Evolutionary conservation across 495 filamentous ascomycete species (phyloP).

Genomic region (Penicillium samsonianum): DNA sequence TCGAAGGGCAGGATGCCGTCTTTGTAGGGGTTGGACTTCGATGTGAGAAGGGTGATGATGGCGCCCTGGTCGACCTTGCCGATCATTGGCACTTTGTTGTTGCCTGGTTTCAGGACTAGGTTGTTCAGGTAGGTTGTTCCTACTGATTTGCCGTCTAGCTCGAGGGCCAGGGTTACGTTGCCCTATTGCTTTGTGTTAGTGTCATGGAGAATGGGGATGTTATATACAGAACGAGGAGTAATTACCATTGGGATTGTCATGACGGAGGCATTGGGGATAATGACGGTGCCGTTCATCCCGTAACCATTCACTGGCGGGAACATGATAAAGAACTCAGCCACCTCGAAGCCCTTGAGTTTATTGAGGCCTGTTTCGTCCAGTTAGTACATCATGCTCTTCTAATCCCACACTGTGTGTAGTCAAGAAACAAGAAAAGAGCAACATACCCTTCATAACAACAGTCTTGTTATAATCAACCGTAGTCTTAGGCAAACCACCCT

Average conservation of each 20-base stretch:
- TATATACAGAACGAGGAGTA: background rate
- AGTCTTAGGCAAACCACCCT: constrained; percentile 49
- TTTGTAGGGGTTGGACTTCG: constrained; percentile 44
- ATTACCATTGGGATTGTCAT: constrained; percentile 64
- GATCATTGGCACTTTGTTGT: constrained; percentile 57
- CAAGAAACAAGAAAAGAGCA: background rate
- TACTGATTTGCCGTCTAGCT: constrained; percentile 49
- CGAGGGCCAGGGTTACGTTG: constrained; percentile 64
- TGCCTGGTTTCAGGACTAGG: constrained; percentile 60
- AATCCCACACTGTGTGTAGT: background rate
- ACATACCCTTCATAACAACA: constrained; percentile 56
- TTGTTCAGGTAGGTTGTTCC: constrained; percentile 59
- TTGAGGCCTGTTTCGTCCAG: constrained; percentile 50
- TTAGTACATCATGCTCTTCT: background rate
- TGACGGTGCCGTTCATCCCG: constrained; percentile 65
- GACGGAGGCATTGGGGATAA: constrained; percentile 70
- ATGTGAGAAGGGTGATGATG: constrained; percentile 44
- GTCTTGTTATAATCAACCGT: constrained; percentile 58
- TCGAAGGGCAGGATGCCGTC: constrained; percentile 60
- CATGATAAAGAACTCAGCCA: constrained; percentile 54
- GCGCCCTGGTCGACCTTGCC: constrained; percentile 52
- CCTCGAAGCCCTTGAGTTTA: constrained; percentile 58
- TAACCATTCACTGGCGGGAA: constrained; percentile 43
- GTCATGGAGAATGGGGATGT: background rate
- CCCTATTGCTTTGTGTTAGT: constrained; percentile 45